These are phyloP conservation scores for Colletotrichum orbiculare DNA, from an alignment of 2,329 filamentous ascomycete species.

Conservation along the genomic window DNA sequence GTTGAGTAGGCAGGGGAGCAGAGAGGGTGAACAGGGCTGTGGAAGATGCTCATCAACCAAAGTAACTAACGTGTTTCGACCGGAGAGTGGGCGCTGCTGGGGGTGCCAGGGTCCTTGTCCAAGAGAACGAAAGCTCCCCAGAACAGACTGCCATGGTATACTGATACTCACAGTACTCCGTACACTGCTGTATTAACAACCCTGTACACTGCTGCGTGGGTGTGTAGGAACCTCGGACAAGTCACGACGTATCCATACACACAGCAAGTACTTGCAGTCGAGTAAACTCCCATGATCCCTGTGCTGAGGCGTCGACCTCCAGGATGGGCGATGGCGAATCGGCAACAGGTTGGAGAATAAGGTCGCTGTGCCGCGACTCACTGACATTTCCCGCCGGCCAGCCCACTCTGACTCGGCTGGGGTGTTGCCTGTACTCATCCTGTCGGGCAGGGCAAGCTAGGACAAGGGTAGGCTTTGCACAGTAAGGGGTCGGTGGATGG, in stretches of 20 bases:
- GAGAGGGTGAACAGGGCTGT: slow-evolving; percentile 51
- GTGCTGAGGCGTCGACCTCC: slow-evolving; percentile 29
- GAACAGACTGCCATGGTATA: too few relatives aligned
- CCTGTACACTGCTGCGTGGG: too few relatives aligned
- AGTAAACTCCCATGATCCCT: slow-evolving; percentile 34
- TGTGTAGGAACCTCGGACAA: slow-evolving; percentile 35
- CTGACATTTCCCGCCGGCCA: slow-evolving; percentile 48
- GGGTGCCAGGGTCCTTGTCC: slow-evolving; percentile 36
- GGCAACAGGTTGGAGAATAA: slow-evolving; percentile 36
- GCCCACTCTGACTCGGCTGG: slow-evolving; percentile 28
- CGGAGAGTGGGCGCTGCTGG: slow-evolving; percentile 47
- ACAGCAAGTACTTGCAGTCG: too few relatives aligned
- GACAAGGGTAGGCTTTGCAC: slow-evolving; percentile 18
- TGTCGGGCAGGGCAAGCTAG: slow-evolving; percentile 14
- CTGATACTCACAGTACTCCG: too few relatives aligned
- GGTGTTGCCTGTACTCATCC: slow-evolving; percentile 20
- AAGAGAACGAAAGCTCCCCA: slow-evolving; percentile 15
- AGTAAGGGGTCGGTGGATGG: slow-evolving; percentile 16
- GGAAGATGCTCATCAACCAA: slow-evolving; percentile 49
- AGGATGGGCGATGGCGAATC: slow-evolving; percentile 36
- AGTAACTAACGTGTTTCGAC: slow-evolving; percentile 55
- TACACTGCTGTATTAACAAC: too few relatives aligned
- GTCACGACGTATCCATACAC: slow-evolving; percentile 14
- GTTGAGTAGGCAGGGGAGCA: slow-evolving; percentile 45
- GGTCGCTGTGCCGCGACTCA: slow-evolving; percentile 36